Conservation (phyloP, 768 basidiomycete species). For the Boletus fagicola region DNA sequence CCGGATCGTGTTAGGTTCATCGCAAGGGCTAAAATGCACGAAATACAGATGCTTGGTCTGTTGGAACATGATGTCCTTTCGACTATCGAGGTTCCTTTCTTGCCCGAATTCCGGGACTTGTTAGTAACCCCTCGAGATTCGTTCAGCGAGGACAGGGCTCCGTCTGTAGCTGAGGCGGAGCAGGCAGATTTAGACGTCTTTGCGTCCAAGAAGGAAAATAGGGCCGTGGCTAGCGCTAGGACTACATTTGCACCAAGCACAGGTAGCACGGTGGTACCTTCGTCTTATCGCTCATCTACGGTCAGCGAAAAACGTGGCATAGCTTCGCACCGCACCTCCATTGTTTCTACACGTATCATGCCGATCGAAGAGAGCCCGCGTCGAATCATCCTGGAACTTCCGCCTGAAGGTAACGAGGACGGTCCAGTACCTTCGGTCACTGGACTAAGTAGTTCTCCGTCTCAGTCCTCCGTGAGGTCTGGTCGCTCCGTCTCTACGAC, state of each 20-base stretch:
- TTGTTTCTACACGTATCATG: slow-evolving; percentile 46
- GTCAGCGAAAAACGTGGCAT: slow-evolving; percentile 39
- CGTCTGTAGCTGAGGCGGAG: slow-evolving; percentile 59
- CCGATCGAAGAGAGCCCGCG: slow-evolving; percentile 74
- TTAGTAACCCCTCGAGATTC: slow-evolving; percentile 34
- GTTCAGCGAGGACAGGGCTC: slow-evolving; percentile 34
- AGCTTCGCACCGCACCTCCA: slow-evolving; percentile 49
- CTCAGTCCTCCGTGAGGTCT: slow-evolving; percentile 59
- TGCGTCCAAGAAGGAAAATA: slow-evolving; percentile 43
- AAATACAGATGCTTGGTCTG: slow-evolving; percentile 92
- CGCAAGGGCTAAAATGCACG: slow-evolving; percentile 94
- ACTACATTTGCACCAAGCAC: slow-evolving; percentile 43
- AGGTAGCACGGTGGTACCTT: slow-evolving; percentile 35
- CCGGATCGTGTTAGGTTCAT: slow-evolving; percentile 62
- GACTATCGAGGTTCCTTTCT: slow-evolving; percentile 82
- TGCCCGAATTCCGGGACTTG: slow-evolving; percentile 45
- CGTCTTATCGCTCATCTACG: slow-evolving; percentile 36
- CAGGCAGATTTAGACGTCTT: slow-evolving; percentile 75
- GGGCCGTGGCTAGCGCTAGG: slow-evolving; percentile 31
- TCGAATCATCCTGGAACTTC: slow-evolving; percentile 48
- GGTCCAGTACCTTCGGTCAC: slow-evolving; percentile 34
- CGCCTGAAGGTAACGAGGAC: slow-evolving; percentile 39
- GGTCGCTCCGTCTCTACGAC: slow-evolving; percentile 50
- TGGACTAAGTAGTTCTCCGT: slow-evolving; percentile 59
- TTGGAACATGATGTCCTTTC: slow-evolving; percentile 89